Conservation (phyloP, 768 basidiomycete genomes). For the Cyclocybe cylindracea region DNA sequence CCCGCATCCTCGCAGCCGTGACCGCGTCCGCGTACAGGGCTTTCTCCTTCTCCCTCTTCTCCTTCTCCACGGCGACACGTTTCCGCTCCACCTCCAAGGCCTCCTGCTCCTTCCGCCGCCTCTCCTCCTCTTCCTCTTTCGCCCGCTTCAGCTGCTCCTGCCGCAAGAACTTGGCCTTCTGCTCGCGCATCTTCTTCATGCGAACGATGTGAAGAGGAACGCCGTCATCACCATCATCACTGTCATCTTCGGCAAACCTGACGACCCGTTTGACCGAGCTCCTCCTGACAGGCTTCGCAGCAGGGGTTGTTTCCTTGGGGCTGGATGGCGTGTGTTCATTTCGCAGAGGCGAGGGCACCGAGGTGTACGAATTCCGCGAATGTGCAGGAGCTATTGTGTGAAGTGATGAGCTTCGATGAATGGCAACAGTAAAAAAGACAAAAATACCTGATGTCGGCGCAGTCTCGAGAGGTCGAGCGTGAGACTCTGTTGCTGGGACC, state of each 20-base stretch:
- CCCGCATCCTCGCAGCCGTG: slow-evolving; percentile 57
- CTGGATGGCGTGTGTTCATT: slow-evolving; percentile 33
- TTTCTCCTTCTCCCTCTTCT: slow-evolving; percentile 58
- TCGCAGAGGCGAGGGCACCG: slow-evolving; percentile 53
- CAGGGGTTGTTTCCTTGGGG: slow-evolving; percentile 1
- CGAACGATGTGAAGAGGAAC: slow-evolving; percentile 73
- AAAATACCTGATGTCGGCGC: slow-evolving; percentile 19
- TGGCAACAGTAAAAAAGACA: slow-evolving; percentile 3
- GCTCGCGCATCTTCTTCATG: slow-evolving; percentile 70
- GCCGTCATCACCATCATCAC: slow-evolving; percentile 61
- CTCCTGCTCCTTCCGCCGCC: slow-evolving; percentile 45
- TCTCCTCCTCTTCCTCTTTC: slow-evolving; percentile 50
- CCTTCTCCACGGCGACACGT: slow-evolving; percentile 46
- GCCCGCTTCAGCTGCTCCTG: slow-evolving; percentile 57
- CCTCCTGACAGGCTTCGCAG: slow-evolving; percentile 3
- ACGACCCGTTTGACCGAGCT: slow-evolving; percentile 53
- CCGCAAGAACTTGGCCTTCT: slow-evolving; percentile 67
- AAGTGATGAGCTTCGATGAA: slow-evolving; percentile 7
- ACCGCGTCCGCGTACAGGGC: slow-evolving; percentile 59
- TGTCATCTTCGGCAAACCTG: slow-evolving; percentile 64
- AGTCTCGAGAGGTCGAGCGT: slow-evolving; percentile 15
- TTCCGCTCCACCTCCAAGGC: slow-evolving; percentile 50
- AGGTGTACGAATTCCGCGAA: slow-evolving; percentile 35
- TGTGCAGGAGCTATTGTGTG: slow-evolving; percentile 21
- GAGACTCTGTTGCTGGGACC: slow-evolving; percentile 13